Base-by-base conservation (phyloP, 768 basidiomycete species). In the Rhodotorula kratochvilovae region DNA sequence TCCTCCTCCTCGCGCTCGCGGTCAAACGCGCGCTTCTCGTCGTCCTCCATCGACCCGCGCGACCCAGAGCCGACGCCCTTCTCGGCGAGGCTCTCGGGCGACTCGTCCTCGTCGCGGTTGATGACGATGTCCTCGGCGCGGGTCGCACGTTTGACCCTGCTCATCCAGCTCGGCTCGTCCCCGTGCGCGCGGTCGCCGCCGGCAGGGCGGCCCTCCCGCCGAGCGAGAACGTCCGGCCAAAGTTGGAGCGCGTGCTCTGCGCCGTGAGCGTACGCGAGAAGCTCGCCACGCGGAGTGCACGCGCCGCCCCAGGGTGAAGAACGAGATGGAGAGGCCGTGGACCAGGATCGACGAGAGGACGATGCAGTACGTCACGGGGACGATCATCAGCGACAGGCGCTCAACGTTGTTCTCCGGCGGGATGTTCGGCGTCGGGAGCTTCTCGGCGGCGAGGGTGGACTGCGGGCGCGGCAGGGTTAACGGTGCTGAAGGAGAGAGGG, bases 281-380 rank as follows among this genome's bases (percentile, higher is more conserved):
- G 16, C 92, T 94, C 89, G 90, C 92, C 15, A 95, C 97, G 74
- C 92, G 86, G 86, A 88, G 79, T 94, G 92, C n/a, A 97, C 92
- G 35, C 92, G 87, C 42, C 90, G 84, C 27, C 92, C 89, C 39
- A 98, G 86, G 31, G 92, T 92, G 83, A 97, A 96, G 79, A 89
- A 89, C 0, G 95, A 92, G 74, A 99, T 96, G 19, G 92, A 94
- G 15, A 94, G 77, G 92, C 84, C 84, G 76, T 68, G 66, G 17
- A 72, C 70, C 27, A 89, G 84, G 71, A 97, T 90, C 0, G 92
- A 95, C 76, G 87, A 88, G 15, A 99, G 84, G 7, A 99, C 96
- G 87, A 98, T 88, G 81, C 96, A 97, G 2, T 90, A 88, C 19
- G 92, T 90, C 74, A 99, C 91, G 0, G 96, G 96, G 79, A 94